A percentile compares a stretch with the other conserved stretches of the same genome.
Evolutionary conservation across 2,329 filamentous ascomycete species (phyloP).

Genomic region (Aspergillus carbonarius): DNA sequence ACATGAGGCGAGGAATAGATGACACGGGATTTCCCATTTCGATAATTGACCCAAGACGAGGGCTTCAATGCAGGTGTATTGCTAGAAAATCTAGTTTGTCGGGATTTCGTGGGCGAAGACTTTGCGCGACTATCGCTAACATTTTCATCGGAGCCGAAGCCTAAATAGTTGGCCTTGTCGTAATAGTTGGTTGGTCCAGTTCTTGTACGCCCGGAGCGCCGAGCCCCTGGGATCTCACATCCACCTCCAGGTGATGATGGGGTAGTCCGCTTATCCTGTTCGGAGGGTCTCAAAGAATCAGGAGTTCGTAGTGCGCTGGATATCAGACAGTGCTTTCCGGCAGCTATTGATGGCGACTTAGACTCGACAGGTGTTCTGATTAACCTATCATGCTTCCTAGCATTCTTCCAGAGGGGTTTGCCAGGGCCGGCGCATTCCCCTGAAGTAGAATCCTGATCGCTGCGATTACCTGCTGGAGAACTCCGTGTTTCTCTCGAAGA

Average conservation of each 20-base stretch:
- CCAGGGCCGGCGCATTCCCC: background rate
- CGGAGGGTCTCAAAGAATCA: background rate
- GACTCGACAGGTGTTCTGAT: background rate
- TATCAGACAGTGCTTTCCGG: background rate
- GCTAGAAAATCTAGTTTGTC: background rate
- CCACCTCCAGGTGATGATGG: background rate
- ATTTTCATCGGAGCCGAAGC: conserved; percentile 17
- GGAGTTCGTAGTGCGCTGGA: background rate
- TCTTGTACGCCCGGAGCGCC: conserved; percentile 30
- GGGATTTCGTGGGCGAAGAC: background rate
- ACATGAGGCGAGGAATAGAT: background rate
- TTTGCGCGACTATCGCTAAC: background rate
- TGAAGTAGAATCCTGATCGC: background rate
- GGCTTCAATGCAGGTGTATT: background rate
- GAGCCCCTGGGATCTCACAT: conserved; percentile 6
- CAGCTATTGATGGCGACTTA: background rate
- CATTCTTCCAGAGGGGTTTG: background rate
- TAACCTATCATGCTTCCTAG: background rate
- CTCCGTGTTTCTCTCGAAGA: conserved; percentile 8
- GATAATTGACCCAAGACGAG: background rate
- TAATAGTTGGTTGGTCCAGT: conserved; percentile 35
- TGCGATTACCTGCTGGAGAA: background rate
- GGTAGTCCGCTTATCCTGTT: background rate
- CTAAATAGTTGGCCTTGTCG: conserved; percentile 17
- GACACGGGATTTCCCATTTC: background rate